Evolutionary conservation across 768 basidiomycete species (phyloP), one percentile per base, ranked within the genome.

Genomic region (Chlorophyllum brunneum): DNA sequence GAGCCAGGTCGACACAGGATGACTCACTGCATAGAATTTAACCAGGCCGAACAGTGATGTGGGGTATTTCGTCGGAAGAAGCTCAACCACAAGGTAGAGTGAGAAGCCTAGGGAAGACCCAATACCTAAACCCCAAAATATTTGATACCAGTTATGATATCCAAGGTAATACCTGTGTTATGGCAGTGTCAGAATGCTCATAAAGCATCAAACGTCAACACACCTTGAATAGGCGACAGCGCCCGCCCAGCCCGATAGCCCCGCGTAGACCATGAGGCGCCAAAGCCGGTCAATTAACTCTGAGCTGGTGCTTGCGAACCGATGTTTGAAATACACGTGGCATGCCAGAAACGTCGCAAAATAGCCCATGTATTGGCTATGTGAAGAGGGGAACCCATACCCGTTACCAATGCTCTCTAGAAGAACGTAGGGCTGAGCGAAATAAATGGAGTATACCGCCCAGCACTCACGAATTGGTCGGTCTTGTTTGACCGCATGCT

Each of bases 291-390:
- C 86, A 6, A 89, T 54, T 9, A 78, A 15, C 8, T 53, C 46
- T 23, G 49, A 73, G 5, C 86, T 85, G 1, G 78, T 81, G 2
- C 80, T 66, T 2, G 72, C 51, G 57, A 88, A 89, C 2, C 76
- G 75, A 59, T 92, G 88, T 30, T 81, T 80, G 56, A 82, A 83
- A 56, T 77, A 78, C 43, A 92, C 62, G 67, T 93, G 91, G 61
- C 85, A 81, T 37, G 83, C 62, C 38, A 92, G 65, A 65, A 92
- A 93, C 0, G 88, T 74, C 4, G 85, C 75, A 57, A 93, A 92
- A 67, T 88, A 93, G 13, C 82, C 91, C 91, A 93, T 92, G 64
- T 85, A 91, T 66, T 93, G 91, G 66, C 88, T 89, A 62, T 93
- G 91, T 11, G 88, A 91, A 0, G 90, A 92, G 0, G 91, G 91